phyloP scores from a whole-genome alignment of 2,329 filamentous ascomycete species.

The Fusarium buharicum region DNA sequence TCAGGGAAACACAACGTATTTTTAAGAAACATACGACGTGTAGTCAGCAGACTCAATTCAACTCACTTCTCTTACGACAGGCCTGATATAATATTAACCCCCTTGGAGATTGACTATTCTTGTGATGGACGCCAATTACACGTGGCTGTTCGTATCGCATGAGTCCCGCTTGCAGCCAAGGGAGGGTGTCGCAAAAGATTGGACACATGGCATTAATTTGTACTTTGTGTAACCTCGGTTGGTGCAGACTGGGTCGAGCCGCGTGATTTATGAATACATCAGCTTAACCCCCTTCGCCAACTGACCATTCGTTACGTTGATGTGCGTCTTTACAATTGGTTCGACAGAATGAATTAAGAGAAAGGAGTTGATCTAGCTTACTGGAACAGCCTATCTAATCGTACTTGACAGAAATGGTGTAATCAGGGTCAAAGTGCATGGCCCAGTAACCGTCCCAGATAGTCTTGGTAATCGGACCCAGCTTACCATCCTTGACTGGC shows the following conservation, averaged over 20 bases:
- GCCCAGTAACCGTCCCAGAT: slow-evolving; percentile 62
- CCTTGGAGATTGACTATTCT: too few species aligned
- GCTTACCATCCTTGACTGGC: slow-evolving; percentile 53
- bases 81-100: too few species aligned
- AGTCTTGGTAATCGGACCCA: slow-evolving; percentile 57
- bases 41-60: too few species aligned
- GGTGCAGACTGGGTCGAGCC: not conserved
- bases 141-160: too few species aligned
- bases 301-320: not conserved
- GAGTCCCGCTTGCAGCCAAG: not conserved
- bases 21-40: too few species aligned
- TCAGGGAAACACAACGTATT: too few species aligned
- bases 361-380: not conserved
- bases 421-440: slow-evolving; percentile 55
- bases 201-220: not conserved
- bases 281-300: not conserved
- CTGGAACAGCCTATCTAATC: not conserved
- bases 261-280: not conserved
- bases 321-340: not conserved
- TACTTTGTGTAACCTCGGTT: not conserved
- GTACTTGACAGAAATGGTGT: slow-evolving; percentile 51
- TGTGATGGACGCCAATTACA: too few species aligned
- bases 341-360: not conserved
- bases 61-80: too few species aligned
- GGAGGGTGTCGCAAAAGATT: not conserved